phyloP scores from a whole-genome alignment of 352 stramenopile genomes.

The Globisporangium alternatum region DNA sequence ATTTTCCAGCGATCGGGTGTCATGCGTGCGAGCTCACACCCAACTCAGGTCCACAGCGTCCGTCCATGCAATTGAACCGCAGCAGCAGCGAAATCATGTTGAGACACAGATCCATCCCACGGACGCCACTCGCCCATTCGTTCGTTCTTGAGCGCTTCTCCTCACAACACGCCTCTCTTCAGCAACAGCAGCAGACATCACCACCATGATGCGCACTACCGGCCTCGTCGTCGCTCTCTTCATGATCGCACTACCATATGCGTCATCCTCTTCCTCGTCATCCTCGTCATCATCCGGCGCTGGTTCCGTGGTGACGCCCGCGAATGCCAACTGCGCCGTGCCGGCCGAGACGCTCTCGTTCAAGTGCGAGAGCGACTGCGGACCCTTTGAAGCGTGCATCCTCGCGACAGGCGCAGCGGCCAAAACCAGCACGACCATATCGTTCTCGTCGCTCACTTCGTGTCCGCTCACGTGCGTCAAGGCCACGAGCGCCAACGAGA shows the following conservation, averaged over 20 bases:
- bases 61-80: no score
- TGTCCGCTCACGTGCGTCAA: constrained; percentile 4
- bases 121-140: no score
- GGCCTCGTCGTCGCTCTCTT: not conserved
- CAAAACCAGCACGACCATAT: not conserved
- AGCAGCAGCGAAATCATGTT: no score
- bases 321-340: not conserved
- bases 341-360: constrained; percentile 5
- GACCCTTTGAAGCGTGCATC: not conserved
- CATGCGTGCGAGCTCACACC: no score
- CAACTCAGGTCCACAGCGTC: no score
- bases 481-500: not conserved
- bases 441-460: constrained; percentile 2
- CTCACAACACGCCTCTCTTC: not conserved
- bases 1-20: no score
- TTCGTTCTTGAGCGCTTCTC: no score
- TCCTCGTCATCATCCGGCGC: not conserved
- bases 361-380: constrained; percentile 3
- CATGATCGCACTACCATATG: not conserved
- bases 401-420: not conserved
- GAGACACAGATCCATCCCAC: not conserved
- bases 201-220: not conserved
- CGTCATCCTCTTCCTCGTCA: not conserved
- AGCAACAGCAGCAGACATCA: not conserved
- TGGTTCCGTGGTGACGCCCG: not conserved